Conservation (phyloP, 148 eudicot genomes). For the Chenopodium berlandieri region DNA sequence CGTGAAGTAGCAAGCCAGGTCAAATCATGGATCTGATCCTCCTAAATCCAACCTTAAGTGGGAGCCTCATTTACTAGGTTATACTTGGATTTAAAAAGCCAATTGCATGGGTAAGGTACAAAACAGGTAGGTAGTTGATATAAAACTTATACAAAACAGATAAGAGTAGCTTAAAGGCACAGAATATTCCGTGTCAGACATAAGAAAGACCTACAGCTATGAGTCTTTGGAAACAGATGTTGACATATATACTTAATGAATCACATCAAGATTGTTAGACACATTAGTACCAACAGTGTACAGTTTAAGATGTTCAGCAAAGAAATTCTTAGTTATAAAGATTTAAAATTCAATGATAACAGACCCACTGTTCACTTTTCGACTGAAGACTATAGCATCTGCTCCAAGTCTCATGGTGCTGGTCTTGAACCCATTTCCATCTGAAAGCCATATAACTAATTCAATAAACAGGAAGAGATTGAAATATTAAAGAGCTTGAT, state of each 20-base stretch:
- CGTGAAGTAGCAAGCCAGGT: no score
- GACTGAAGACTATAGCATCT: conserved; percentile 90
- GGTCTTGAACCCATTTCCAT: conserved; percentile 98
- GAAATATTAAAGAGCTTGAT: not conserved
- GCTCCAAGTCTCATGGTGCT: conserved; percentile 94
- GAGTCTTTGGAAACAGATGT: not conserved
- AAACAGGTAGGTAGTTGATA: no score
- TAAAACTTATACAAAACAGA: no score
- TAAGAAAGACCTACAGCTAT: not conserved
- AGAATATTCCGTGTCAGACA: not conserved
- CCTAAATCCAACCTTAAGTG: no score
- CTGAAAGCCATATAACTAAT: conserved; percentile 50
- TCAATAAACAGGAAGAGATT: conserved; percentile 3
- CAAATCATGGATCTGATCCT: no score
- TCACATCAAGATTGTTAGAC: not conserved
- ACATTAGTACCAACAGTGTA: not conserved
- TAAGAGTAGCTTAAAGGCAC: no score
- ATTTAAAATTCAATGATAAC: not conserved
- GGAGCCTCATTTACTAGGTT: no score
- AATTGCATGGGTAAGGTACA: no score
- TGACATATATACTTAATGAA: not conserved
- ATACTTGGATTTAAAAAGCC: no score
- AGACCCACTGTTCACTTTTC: conserved; percentile 49
- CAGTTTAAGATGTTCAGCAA: not conserved
- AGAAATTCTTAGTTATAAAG: not conserved